Evolutionary conservation across 768 basidiomycete species (phyloP).

Genomic region (Naematelia encephala): DNA sequence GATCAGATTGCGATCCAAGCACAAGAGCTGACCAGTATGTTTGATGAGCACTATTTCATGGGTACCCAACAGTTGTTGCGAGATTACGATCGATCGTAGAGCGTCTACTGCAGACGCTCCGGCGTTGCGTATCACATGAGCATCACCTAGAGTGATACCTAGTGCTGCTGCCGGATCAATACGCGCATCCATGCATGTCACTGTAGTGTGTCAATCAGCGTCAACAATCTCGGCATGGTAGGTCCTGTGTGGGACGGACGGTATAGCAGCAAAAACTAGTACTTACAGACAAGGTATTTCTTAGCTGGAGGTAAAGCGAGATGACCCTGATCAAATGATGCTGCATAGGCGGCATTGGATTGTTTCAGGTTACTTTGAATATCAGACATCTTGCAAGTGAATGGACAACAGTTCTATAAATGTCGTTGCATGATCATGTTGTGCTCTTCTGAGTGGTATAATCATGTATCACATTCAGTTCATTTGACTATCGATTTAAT

Average conservation of each 20-base stretch:
- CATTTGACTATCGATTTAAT: too few species aligned
- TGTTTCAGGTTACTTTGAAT: neutral
- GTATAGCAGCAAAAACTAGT: neutral
- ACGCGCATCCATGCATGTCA: slow-evolving; percentile 73
- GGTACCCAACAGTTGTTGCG: slow-evolving; percentile 69
- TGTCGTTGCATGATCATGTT: too few species aligned
- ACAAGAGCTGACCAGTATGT: slow-evolving; percentile 67
- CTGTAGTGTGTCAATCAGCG: too few species aligned
- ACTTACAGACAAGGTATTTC: slow-evolving; percentile 2
- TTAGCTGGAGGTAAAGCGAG: slow-evolving; percentile 2
- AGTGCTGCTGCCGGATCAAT: slow-evolving; percentile 53
- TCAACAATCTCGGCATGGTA: neutral
- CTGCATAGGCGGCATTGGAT: neutral
- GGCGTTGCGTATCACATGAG: slow-evolving; percentile 68
- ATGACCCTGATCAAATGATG: slow-evolving; percentile 1
- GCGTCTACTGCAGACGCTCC: slow-evolving; percentile 58
- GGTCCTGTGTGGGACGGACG: neutral
- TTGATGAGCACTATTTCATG: slow-evolving; percentile 66
- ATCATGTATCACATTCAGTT: too few species aligned
- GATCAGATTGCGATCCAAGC: too few species aligned
- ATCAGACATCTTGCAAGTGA: too few species aligned
- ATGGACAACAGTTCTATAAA: too few species aligned
- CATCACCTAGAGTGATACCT: slow-evolving; percentile 62
- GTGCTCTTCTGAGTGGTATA: too few species aligned
- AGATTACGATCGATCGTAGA: slow-evolving; percentile 65